phyloP scores from a whole-genome alignment of 345 rosid genomes.

The Conringia planisiliqua region DNA sequence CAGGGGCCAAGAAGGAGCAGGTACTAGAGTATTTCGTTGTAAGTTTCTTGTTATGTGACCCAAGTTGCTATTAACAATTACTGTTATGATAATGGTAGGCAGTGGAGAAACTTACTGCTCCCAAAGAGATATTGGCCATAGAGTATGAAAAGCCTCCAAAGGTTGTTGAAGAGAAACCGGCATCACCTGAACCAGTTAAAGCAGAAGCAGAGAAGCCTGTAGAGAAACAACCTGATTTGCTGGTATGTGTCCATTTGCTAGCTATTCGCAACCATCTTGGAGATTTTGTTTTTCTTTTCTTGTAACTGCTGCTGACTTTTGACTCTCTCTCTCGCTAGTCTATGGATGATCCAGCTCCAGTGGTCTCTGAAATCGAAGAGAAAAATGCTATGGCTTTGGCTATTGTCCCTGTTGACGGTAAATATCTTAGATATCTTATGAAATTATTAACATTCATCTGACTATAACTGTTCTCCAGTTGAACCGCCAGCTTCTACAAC shows the following conservation, averaged over 20 bases:
- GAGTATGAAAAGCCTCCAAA: constrained; percentile 58
- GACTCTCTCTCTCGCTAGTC: constrained; percentile 38
- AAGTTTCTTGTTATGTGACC: not conserved
- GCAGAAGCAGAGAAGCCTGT: constrained; percentile 47
- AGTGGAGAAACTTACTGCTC: constrained; percentile 53
- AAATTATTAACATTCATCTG: too few relatives aligned
- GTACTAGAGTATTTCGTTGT: constrained; percentile 33
- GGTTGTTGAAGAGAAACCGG: constrained; percentile 49
- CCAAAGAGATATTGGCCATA: constrained; percentile 76
- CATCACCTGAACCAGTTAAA: constrained; percentile 61
- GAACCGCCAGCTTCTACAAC: constrained; percentile 51
- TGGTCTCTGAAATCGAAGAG: constrained; percentile 67
- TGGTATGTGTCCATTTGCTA: constrained; percentile 45
- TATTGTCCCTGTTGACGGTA: constrained; percentile 75
- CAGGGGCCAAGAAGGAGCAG: constrained; percentile 67
- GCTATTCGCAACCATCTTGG: not conserved
- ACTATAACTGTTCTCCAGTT: too few relatives aligned
- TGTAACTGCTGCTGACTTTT: not conserved
- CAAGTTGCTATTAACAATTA: not conserved
- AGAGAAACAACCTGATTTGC: constrained; percentile 70
- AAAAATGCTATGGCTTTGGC: constrained; percentile 94
- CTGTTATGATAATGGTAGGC: constrained; percentile 21
- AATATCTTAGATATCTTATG: too few relatives aligned
- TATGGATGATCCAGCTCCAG: constrained; percentile 71
- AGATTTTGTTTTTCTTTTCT: not conserved